Evolutionary conservation across 108 stramenopile genomes (phyloP).

Genomic region (Cyclotella choctawhatcheeana): DNA sequence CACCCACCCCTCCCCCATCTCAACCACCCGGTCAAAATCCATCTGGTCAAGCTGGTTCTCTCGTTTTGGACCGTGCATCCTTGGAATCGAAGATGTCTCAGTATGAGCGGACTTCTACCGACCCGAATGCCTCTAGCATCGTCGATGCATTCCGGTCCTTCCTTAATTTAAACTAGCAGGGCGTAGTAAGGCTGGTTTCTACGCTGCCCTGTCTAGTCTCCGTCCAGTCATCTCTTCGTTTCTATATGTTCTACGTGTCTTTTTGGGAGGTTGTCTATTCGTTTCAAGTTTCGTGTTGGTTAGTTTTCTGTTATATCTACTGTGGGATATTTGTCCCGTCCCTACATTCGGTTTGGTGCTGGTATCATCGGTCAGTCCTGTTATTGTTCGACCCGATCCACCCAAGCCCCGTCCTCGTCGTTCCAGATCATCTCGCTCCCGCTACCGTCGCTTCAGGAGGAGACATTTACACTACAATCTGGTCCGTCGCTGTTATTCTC

Average conservation of each 20-base stretch:
- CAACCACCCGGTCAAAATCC: no score
- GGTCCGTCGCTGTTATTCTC: background rate
- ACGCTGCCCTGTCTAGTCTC: no score
- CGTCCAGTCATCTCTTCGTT: background rate
- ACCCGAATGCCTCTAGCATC: background rate
- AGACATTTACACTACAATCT: background rate
- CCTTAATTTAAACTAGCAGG: constrained; percentile 11
- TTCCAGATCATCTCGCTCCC: background rate
- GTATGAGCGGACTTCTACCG: background rate
- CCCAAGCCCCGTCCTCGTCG: background rate
- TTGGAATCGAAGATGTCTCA: background rate
- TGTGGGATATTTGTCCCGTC: background rate
- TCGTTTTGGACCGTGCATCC: background rate
- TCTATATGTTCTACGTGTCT: background rate
- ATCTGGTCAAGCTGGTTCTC: background rate
- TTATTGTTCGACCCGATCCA: background rate
- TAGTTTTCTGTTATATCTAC: background rate
- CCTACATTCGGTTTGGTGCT: background rate
- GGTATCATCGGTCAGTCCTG: background rate
- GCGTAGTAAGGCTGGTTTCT: background rate
- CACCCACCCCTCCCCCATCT: background rate
- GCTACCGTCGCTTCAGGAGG: constrained; percentile 1
- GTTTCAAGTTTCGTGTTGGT: background rate
- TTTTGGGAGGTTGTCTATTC: background rate
- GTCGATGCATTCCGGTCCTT: background rate